Evolutionary conservation across 352 stramenopile genomes (phyloP).

Genomic region (Globisporangium camurandrum): DNA sequence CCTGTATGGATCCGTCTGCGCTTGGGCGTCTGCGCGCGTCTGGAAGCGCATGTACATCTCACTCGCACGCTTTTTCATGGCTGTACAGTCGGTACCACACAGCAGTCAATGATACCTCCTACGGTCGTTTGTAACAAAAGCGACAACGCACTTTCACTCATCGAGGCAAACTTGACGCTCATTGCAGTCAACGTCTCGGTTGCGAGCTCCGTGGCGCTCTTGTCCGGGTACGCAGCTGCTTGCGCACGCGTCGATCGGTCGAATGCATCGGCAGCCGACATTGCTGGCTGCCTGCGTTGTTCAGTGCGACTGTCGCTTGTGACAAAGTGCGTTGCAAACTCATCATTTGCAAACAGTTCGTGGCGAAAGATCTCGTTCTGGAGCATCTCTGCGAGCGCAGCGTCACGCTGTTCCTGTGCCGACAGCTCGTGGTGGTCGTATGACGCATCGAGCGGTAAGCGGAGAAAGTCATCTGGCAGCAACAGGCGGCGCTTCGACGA

Average conservation of each 20-base stretch:
- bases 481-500: slow-evolving; percentile 19
- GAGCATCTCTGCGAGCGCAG: slow-evolving; percentile 67
- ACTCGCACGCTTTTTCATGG: slow-evolving; percentile 72
- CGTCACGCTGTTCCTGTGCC: slow-evolving; percentile 67
- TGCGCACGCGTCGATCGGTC: neutral
- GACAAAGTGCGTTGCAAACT: slow-evolving; percentile 71
- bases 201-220: slow-evolving; percentile 60
- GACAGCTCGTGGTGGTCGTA: slow-evolving; percentile 20
- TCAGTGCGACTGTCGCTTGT: slow-evolving; percentile 11
- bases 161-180: slow-evolving; percentile 60
- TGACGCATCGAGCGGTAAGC: slow-evolving; percentile 28
- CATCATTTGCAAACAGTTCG: slow-evolving; percentile 56
- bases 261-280: no score
- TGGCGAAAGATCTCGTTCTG: slow-evolving; percentile 82
- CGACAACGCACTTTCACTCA: slow-evolving; percentile 74
- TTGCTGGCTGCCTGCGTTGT: no score
- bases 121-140: neutral
- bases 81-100: slow-evolving; percentile 17
- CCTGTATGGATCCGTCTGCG: slow-evolving; percentile 56
- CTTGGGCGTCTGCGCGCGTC: slow-evolving; percentile 42
- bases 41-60: slow-evolving; percentile 83
- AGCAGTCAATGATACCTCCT: neutral
- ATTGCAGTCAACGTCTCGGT: slow-evolving; percentile 64
- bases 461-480: slow-evolving; percentile 68
- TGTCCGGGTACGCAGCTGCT: slow-evolving; percentile 31